Conservation (phyloP, 345 rosid species). For the Iberis pinnata region DNA sequence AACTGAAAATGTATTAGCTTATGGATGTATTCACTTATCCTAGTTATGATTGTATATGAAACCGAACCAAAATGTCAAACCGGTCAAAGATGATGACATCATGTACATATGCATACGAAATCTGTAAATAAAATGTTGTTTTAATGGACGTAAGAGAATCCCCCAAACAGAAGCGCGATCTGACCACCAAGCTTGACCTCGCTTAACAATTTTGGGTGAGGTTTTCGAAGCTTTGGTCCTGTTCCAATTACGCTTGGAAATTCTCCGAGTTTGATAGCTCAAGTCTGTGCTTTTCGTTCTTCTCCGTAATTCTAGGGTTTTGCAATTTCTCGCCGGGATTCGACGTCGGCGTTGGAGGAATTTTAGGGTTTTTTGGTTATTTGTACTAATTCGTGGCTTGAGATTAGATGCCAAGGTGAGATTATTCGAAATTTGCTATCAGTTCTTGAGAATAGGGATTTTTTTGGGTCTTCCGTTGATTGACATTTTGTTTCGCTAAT, state of each 20-base stretch:
- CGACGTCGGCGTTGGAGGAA: not conserved
- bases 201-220: conserved; percentile 7
- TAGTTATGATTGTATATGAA: not conserved
- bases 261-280: conserved; percentile 3
- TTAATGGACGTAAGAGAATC: too few species aligned
- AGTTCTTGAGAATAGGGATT: conserved; percentile 5
- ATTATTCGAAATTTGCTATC: not conserved
- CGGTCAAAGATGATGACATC: conserved; percentile 21
- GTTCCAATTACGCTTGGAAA: conserved; percentile 15
- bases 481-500: not conserved
- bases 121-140: too few species aligned
- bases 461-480: too few species aligned
- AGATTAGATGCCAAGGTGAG: conserved; percentile 21
- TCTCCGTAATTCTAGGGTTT: conserved; percentile 28
- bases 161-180: conserved; percentile 12
- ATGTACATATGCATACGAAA: conserved; percentile 9
- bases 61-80: not conserved
- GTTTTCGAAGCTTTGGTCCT: conserved; percentile 1
- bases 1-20: too few species aligned
- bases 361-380: conserved; percentile 14
- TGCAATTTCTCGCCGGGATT: conserved; percentile 18
- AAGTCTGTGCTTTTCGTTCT: conserved; percentile 3
- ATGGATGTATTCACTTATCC: too few species aligned
- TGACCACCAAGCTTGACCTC: conserved; percentile 21
- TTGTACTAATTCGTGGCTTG: not conserved